Conservation (phyloP, 1,139 yeast species). For the Kurtzmaniella quercitrusa region DNA sequence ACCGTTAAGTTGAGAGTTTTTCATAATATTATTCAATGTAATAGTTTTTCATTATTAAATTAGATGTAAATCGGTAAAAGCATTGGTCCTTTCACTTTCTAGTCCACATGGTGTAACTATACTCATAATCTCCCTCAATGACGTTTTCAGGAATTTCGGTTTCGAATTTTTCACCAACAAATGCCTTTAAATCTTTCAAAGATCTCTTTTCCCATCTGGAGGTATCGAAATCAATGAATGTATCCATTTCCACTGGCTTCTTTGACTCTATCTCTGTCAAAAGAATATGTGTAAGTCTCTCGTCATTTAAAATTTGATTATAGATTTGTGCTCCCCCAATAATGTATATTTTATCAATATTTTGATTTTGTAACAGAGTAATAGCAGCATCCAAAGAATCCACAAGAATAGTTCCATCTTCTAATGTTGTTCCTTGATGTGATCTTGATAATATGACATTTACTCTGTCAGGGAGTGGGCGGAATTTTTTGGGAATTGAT, state of each 20-base stretch:
- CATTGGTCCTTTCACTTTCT: conserved; percentile 12
- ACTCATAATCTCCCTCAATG: conserved; percentile 46
- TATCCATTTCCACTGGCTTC: conserved; percentile 54
- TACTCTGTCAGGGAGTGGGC: conserved; percentile 74
- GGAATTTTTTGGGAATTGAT: conserved; percentile 76
- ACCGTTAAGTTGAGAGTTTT: not conserved
- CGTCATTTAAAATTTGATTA: conserved; percentile 45
- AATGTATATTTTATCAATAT: conserved; percentile 60
- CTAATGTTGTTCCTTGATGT: conserved; percentile 6
- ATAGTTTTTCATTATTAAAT: conserved; percentile 7
- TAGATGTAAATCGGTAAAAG: not conserved
- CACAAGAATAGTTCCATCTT: conserved; percentile 31
- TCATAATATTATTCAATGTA: conserved; percentile 9
- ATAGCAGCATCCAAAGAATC: conserved; percentile 39
- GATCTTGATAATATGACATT: conserved; percentile 72
- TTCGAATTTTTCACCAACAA: conserved; percentile 34
- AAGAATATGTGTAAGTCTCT: conserved; percentile 51
- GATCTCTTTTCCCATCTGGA: conserved; percentile 32
- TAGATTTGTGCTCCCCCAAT: conserved; percentile 95
- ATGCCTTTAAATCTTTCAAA: conserved; percentile 31
- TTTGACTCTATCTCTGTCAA: conserved; percentile 62
- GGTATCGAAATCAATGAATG: conserved; percentile 44
- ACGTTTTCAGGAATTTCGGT: conserved; percentile 35
- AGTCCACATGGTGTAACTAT: conserved; percentile 50
- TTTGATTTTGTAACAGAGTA: conserved; percentile 23